Conservation (phyloP, 176 grass and related monocot genomes). For the Areca catechu region DNA sequence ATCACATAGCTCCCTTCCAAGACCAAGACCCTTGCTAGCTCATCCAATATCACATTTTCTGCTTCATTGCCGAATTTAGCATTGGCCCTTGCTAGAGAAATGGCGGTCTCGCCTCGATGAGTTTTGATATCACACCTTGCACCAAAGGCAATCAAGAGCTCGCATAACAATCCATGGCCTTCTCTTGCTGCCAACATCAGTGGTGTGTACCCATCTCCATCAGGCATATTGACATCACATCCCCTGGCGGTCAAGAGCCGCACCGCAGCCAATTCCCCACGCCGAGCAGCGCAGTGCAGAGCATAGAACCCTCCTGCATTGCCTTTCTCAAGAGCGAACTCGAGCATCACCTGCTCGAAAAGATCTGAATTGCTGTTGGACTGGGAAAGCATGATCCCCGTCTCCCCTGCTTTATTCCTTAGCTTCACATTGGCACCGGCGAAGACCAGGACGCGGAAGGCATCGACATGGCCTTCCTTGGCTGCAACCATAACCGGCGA, state of each 20-base stretch:
- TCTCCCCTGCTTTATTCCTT: constrained; percentile 43
- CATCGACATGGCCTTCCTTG: constrained; percentile 59
- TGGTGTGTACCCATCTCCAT: constrained; percentile 76
- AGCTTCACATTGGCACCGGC: constrained; percentile 62
- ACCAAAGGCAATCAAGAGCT: constrained; percentile 59
- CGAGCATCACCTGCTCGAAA: constrained; percentile 95
- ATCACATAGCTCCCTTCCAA: constrained; percentile 38
- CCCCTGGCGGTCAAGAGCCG: constrained; percentile 43
- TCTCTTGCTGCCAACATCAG: constrained; percentile 84
- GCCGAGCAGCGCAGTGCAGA: constrained; percentile 67
- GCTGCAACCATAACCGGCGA: constrained; percentile 56
- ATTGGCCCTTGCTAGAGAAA: constrained; percentile 53
- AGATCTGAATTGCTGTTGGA: constrained; percentile 68
- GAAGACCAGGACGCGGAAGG: constrained; percentile 69
- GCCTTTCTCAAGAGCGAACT: constrained; percentile 84
- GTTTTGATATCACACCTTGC: constrained; percentile 45
- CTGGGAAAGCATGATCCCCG: constrained; percentile 41
- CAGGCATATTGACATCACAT: constrained; percentile 60
- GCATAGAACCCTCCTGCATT: constrained; percentile 65
- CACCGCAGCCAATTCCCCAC: constrained; percentile 46
- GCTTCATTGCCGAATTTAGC: constrained; percentile 45
- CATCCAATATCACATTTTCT: constrained; percentile 62
- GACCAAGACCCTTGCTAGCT: constrained; percentile 55
- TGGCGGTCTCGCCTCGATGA: constrained; percentile 59
- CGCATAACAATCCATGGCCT: constrained; percentile 55